These are phyloP conservation scores for Grosmannia serpens DNA, from an alignment of 2,329 filamentous ascomycete genomes.

Conservation along the genomic window DNA sequence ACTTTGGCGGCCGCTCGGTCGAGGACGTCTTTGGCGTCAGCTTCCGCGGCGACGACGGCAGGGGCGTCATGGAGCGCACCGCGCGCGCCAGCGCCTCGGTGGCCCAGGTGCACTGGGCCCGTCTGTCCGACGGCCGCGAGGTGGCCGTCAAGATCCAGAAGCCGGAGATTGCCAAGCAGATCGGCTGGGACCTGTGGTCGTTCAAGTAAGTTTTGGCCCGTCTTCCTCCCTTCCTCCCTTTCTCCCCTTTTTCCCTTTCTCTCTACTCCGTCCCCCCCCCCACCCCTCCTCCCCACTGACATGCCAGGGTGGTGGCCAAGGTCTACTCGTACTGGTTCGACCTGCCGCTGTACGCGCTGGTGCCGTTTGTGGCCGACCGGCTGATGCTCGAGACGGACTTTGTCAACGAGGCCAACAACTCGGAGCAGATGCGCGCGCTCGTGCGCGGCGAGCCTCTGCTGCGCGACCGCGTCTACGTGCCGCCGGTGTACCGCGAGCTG, in stretches of 20 bases:
- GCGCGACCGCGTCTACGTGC: constrained; percentile 75
- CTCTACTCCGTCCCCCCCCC: constrained; percentile 17
- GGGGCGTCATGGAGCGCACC: constrained; percentile 49
- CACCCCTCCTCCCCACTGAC: no score
- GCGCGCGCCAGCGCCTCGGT: constrained; percentile 75
- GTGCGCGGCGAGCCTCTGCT: constrained; percentile 67
- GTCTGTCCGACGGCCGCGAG: constrained; percentile 73
- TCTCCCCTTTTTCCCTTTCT: constrained; percentile 5
- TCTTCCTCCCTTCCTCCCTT: neutral
- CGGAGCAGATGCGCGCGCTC: constrained; percentile 68
- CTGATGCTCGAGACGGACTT: constrained; percentile 92
- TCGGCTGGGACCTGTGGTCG: constrained; percentile 90
- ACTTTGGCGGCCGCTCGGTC: constrained; percentile 71
- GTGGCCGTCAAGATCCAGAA: constrained; percentile 97
- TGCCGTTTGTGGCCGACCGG: constrained; percentile 90
- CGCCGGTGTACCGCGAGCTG: constrained; percentile 70
- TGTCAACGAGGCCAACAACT: constrained; percentile 79
- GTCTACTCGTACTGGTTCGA: constrained; percentile 84
- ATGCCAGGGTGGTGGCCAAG: constrained; percentile 57
- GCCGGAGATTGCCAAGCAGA: constrained; percentile 80
- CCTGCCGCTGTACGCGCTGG: constrained; percentile 79
- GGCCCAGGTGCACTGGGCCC: constrained; percentile 93
- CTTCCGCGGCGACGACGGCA: constrained; percentile 55
- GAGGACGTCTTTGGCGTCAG: constrained; percentile 91
- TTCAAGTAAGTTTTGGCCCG: constrained; percentile 62